A percentile compares a stretch with the other conserved stretches of the same genome.
These are phyloP conservation scores for Aspergillus arachidicola DNA, from an alignment of 2,329 filamentous ascomycete species.

Conservation along the genomic window DNA sequence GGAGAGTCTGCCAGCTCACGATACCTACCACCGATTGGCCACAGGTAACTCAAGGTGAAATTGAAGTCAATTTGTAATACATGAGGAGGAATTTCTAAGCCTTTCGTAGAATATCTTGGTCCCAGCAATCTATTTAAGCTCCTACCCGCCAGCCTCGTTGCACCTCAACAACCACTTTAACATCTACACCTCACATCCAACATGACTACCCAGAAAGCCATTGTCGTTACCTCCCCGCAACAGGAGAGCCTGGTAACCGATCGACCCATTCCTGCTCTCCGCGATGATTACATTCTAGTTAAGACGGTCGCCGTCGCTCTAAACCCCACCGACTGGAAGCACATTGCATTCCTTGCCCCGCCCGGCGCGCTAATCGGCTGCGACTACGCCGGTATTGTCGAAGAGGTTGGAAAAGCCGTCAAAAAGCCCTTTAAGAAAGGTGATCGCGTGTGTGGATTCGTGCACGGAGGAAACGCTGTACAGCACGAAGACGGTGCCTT, in stretches of 20 bases:
- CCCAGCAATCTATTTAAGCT: neutral
- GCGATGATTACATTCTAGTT: slow-evolving; percentile 57
- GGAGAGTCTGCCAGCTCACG: neutral
- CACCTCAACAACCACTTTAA: too few species aligned
- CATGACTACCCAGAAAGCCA: slow-evolving; percentile 33
- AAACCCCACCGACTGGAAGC: slow-evolving; percentile 62
- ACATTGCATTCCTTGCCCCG: slow-evolving; percentile 38
- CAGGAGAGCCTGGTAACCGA: slow-evolving; percentile 15
- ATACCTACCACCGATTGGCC: neutral
- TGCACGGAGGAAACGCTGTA: slow-evolving; percentile 47
- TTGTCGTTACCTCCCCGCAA: slow-evolving; percentile 34
- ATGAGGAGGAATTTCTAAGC: neutral
- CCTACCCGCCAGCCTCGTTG: neutral
- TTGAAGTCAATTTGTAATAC: neutral
- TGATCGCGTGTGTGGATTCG: slow-evolving; percentile 55
- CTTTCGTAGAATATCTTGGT: neutral
- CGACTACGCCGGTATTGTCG: slow-evolving; percentile 58
- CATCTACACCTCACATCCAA: neutral
- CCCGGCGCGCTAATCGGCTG: slow-evolving; percentile 51
- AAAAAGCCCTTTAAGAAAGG: slow-evolving; percentile 51
- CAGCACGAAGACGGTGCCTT: slow-evolving; percentile 56
- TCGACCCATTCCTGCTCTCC: slow-evolving; percentile 42
- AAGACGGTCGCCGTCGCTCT: slow-evolving; percentile 55
- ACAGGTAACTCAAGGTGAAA: too few species aligned
- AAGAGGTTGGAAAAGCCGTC: slow-evolving; percentile 53